Evolutionary conservation across 805 yeast species (phyloP), one percentile per base, ranked within the genome.

Genomic region (Yarrowia deformans): DNA sequence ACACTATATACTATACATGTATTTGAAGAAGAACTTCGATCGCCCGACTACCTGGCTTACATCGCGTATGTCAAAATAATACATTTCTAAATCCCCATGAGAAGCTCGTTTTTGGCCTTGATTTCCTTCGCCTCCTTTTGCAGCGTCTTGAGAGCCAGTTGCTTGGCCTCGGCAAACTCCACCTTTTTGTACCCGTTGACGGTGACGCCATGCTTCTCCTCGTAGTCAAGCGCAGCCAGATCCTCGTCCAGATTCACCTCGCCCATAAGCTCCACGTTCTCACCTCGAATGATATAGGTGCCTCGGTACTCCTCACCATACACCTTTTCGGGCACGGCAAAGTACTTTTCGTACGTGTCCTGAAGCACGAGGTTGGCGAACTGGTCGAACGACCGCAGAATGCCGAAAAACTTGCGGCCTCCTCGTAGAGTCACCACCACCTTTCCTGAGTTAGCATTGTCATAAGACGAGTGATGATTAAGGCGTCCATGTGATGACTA

Each of bases 371-470:
- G 83, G 79, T 94, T 94, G 70, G 97, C 93, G 78, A 89, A 95
- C 79, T 94, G 98, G 80, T 95, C 99, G 79, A 94, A 95, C 1
- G 98, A 92, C 78, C 99, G 85, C 73, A 95, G 82, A 32, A 93
- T 90, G 18, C 99, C 99, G 76, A 91, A 88, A 40, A 94, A 80
- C 72, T 88, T 87, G 73, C 94, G 85, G 46, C 98, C 98, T 78
- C 94, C 98, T 75, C 97, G 88, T 72, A 95, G 82, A 52, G 91
- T 83, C 1, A 92, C 97, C 74, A 91, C 89, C 40, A 95, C 90
- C 75, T 88, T 86, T 75, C 81, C 84, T 82, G 63, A 13, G 60
- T 37, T 45, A 67, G 54, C 4, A 16, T 1, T 8, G 18, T 10
- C n/a, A n/a, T n/a, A n/a, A n/a, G n/a, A n/a, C n/a, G n/a, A n/a